Evolutionary conservation across 805 yeast species (phyloP), one percentile per base, ranked within the genome.

Genomic region (Candida vaughaniae): DNA sequence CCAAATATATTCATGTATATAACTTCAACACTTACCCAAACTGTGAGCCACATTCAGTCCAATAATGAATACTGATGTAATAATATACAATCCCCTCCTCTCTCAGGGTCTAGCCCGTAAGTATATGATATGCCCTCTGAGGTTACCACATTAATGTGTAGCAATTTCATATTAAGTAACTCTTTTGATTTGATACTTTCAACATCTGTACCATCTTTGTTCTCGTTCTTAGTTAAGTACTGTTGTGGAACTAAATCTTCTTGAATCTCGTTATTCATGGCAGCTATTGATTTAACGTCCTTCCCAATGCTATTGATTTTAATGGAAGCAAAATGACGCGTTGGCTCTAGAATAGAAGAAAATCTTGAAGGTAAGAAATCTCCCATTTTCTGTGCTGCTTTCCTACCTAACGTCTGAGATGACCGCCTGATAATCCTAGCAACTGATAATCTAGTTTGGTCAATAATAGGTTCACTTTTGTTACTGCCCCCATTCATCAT

Each of bases 51-150:
- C 11, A 25, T 14, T 27, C 18, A 40, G 20, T 63, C 71, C 20
- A 66, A 52, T 28, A 84, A 63, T 5, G 82, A 73, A 52, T 80
- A 82, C 52, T 87, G 95, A 43, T 81, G 78, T 38, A 85, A 64
- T 43, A 88, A 64, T 26, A 83, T 77, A 61, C 98, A 91, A 54
- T 90, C 96, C 2, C 99, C 99, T 1, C 98, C 98, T 36, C 90
- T 64, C 43, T 82, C 95, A 0, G 93, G 82, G 44, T 88, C 93
- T 31, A 91, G 64, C 2, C 82, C 82, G 58, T 87, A 91, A 34
- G 84, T 85, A 51, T 82, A 84, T 47, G 85, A 83, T 47, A 75
- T 77, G 0, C 98, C 98, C 39, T 80, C 85, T 0, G 83, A 74
- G 1, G 95, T 86, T 3, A 87, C 86, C 5, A 89, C 91, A 40